Conservation (phyloP, 2,329 filamentous ascomycete species). For the Xylaria sp. region DNA sequence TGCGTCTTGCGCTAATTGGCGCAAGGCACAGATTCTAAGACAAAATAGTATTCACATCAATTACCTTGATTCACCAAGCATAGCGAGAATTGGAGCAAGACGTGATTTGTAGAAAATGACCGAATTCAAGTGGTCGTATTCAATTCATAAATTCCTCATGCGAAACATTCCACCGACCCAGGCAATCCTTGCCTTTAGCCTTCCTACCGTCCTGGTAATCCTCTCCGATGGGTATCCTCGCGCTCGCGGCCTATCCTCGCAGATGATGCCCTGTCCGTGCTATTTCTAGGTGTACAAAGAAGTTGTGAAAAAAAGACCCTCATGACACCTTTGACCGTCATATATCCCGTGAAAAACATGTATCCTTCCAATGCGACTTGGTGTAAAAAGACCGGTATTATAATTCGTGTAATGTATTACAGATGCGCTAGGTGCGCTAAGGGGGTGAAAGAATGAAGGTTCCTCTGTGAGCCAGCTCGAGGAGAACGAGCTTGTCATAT, state of each 20-base stretch:
- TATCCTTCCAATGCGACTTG: conserved; percentile 38
- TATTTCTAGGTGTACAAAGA: conserved; percentile 38
- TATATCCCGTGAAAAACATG: conserved; percentile 39
- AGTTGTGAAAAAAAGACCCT: conserved; percentile 25
- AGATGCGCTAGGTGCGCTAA: conserved; percentile 33
- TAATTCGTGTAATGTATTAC: conserved; percentile 43
- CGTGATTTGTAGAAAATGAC: conserved; percentile 19
- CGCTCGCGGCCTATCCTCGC: conserved; percentile 44
- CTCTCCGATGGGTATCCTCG: conserved; percentile 48
- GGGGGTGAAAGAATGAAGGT: conserved; percentile 38
- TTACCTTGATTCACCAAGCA: neutral
- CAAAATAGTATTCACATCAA: neutral
- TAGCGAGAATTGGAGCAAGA: neutral
- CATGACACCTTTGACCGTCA: conserved; percentile 37
- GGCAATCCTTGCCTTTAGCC: conserved; percentile 36
- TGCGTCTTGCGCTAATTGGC: neutral
- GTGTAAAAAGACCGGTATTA: conserved; percentile 41
- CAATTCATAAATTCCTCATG: conserved; percentile 27
- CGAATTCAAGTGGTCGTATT: conserved; percentile 33
- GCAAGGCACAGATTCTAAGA: neutral
- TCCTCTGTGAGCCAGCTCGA: conserved; percentile 46
- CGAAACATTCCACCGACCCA: conserved; percentile 16
- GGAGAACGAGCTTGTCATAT: conserved; percentile 27
- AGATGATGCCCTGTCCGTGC: conserved; percentile 45
- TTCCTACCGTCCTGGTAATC: conserved; percentile 37